Base-by-base conservation (phyloP, 2,329 filamentous ascomycete genomes). In the Amauroascus verrucosus region DNA sequence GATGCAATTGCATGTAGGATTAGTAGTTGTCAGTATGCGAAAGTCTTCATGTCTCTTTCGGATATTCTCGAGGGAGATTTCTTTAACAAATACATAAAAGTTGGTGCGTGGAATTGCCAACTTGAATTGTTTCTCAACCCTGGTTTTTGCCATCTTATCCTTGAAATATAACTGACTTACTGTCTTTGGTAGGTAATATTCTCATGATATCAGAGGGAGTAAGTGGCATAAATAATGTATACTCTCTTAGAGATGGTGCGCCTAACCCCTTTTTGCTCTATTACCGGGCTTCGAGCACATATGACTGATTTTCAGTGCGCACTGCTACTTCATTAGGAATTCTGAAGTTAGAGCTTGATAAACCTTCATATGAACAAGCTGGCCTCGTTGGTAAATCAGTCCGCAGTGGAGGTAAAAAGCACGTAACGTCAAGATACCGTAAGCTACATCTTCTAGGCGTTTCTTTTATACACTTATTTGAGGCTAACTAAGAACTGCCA, bases 81-180 rank as follows among this genome's bases (percentile, higher is more conserved):
- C 62, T 89, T 95, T 63, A 84, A 80, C n/a, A 75, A 82, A 41
- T 90, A 94, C 64, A 83, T 97, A 60, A 95, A 95, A 67, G 78
- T 77, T 56, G 86, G 86, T 86, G 71, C 20, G 65, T 52, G 9
- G 45, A 11, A 55, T 26, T 2, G 49, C 38, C 54, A 8, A 46
- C 5, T 24, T 48, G 26, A 2, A 14, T 28, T n/a, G 37, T 22
- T 3, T 24, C 9, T 28, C 22, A 14, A 13, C 26, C 9, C 26
- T 22, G 22, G n/a, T 38, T 13, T 63, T 18, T 18, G 13, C 5
- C 16, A 41, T 41, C 38, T 41, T 41, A 16, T 13, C 6, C 18
- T 2, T 22, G 7, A 20, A 4, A 37, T 37, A 5, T 13, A 37
- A 43, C 30, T 35, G 7, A 5, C 37, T 43, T n/a, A 47, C 22